Evolutionary conservation across 768 basidiomycete species (phyloP).

Genomic region (Floccularia luteovirens): DNA sequence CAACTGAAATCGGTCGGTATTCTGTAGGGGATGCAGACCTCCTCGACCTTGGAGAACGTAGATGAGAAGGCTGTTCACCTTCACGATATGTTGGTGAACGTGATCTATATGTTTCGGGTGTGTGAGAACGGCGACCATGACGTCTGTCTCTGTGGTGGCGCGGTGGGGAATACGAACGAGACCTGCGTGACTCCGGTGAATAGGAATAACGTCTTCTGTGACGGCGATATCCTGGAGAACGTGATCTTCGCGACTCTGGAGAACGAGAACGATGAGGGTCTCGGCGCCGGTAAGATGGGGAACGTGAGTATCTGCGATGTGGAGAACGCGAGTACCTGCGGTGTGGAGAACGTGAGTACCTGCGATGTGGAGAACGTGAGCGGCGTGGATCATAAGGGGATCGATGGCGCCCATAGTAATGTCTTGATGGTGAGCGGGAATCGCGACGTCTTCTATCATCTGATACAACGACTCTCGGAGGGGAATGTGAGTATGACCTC

Average conservation of each 20-base stretch:
- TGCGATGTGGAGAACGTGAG: conserved; percentile 14
- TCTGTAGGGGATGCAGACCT: conserved; percentile 1
- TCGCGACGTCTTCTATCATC: not conserved
- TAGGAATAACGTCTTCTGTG: too few relatives aligned
- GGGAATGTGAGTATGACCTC: not conserved
- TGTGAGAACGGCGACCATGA: conserved; percentile 5
- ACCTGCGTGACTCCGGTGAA: conserved; percentile 6
- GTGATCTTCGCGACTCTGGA: too few relatives aligned
- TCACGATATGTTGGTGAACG: conserved; percentile 4
- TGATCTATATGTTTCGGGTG: conserved; percentile 3
- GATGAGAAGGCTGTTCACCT: conserved; percentile 1
- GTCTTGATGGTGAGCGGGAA: not conserved
- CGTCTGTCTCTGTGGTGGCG: conserved; percentile 3
- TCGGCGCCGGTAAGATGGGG: conserved; percentile 4
- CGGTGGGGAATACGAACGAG: conserved; percentile 7
- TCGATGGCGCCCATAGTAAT: conserved; percentile 2
- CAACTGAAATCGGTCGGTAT: not conserved
- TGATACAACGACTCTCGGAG: not conserved
- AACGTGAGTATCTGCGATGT: conserved; percentile 6
- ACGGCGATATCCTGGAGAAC: too few relatives aligned
- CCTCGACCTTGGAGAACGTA: conserved; percentile 4
- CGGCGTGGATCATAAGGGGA: conserved; percentile 15
- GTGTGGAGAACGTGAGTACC: conserved; percentile 9
- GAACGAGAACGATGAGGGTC: conserved; percentile 7
- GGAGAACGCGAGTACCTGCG: conserved; percentile 6